Evolutionary conservation across 257 asterid genomes (phyloP), one percentile per base, ranked within the genome.

Genomic region (Nicotiana tabacum): DNA sequence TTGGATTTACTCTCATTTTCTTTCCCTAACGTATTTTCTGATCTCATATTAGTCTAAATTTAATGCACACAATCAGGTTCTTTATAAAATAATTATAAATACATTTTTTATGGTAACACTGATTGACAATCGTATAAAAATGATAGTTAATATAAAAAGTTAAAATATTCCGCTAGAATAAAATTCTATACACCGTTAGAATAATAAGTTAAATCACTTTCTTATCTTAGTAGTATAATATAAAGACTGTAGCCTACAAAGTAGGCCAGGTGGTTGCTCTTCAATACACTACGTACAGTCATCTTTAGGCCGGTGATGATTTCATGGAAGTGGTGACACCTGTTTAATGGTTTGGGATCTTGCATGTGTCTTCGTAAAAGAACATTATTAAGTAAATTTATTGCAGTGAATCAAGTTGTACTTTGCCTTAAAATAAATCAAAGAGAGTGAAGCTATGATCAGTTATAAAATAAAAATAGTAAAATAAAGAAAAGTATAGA

Each of bases 211-310:
- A 24, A 21, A 67, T 8, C 9, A 6, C 16, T 1, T 6, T 67
- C 4, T 18, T 18, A 21, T 70, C 24, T 43, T 43, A 70, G 33
- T 70, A 37, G 51, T 8, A 57, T 5, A 39, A 69, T 27, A 21
- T 21, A 70, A 12, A 70, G 58, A 43, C 60, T 43, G 60, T 39
- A 39, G n/a, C 24, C 83, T 21, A 68, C 5, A 7, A 51, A 17
- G 27, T 58, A 24, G 60, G 68, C 39, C 84, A 72, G 82, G 48
- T 51, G 78, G 77, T 65, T 80, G 8, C 13, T 46, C 39, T 72
- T 64, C 30, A 72, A 24, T 9, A 30, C 68, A 27, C 9, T 78
- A 43, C 62, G 27, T 43, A 1, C 3, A 13, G 4, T 43, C n/a
- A 17, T 72, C 67, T 60, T 79, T 39, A 35, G 65, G 57, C 24